Conservation (phyloP, 306 rosid species). For the Prunus dulcis region DNA sequence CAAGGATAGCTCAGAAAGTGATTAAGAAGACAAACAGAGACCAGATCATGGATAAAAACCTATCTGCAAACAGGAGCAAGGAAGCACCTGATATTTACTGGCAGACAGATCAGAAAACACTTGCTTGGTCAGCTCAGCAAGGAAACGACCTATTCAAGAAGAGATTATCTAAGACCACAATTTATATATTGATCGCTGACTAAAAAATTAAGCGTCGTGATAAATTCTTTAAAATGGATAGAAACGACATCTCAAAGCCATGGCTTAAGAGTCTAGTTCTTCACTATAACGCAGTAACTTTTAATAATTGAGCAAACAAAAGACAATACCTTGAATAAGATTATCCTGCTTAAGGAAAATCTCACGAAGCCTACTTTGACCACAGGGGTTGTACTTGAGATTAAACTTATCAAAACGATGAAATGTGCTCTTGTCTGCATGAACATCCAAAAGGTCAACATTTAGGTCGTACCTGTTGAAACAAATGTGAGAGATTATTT, state of each 20-base stretch:
- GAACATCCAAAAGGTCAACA: slow-evolving; percentile 99
- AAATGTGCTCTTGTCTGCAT: slow-evolving; percentile 99
- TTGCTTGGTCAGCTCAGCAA: slow-evolving; percentile 91
- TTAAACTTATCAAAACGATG: slow-evolving; percentile 99
- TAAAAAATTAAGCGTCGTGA: background rate
- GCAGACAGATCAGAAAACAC: slow-evolving; percentile 90
- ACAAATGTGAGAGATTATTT: slow-evolving; percentile 28
- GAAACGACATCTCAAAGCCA: background rate
- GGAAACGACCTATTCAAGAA: slow-evolving; percentile 71
- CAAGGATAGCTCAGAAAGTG: background rate
- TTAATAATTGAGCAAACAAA: slow-evolving; percentile 2
- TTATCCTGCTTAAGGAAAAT: slow-evolving; percentile 96
- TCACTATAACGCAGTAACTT: background rate
- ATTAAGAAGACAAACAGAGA: background rate
- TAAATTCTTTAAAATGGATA: background rate
- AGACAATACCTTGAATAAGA: slow-evolving; percentile 85
- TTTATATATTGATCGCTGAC: background rate
- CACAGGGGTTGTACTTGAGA: slow-evolving; percentile 98
- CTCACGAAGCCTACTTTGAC: slow-evolving; percentile 99
- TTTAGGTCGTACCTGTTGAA: slow-evolving; percentile 86
- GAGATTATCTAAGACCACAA: background rate
- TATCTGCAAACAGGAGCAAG: slow-evolving; percentile 13
- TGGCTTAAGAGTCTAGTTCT: background rate
- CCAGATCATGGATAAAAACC: background rate
- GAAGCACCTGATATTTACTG: slow-evolving; percentile 91